Evolutionary conservation across 441 rosid species (phyloP).

Genomic region (Arabidopsis lyrata): DNA sequence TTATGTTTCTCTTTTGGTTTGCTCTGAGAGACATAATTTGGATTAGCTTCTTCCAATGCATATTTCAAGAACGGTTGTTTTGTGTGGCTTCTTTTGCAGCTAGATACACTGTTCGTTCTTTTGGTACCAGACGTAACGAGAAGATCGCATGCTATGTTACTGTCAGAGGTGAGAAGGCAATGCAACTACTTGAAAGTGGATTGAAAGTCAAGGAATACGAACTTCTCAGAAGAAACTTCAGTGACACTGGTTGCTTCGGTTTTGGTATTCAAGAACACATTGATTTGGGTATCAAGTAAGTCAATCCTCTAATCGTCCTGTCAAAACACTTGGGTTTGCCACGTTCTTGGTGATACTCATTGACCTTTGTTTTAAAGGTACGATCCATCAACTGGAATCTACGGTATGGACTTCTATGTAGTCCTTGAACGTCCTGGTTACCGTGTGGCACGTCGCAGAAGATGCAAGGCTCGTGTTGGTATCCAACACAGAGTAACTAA

Average conservation of each 20-base stretch:
- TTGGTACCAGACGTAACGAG: conserved; percentile 51
- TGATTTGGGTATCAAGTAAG: conserved; percentile 72
- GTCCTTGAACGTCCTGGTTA: conserved; percentile 82
- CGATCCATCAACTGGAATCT: conserved; percentile 60
- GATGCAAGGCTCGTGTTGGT: conserved; percentile 49
- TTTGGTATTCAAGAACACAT: conserved; percentile 82
- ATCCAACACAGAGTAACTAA: conserved; percentile 78
- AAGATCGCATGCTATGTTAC: conserved; percentile 81
- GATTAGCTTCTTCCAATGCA: no score
- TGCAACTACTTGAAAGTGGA: conserved; percentile 67
- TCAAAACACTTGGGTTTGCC: not conserved
- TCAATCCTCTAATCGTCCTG: not conserved
- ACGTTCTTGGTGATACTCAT: not conserved
- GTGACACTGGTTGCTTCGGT: conserved; percentile 80
- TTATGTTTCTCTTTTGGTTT: no score
- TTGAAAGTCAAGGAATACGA: conserved; percentile 84
- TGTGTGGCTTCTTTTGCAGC: conserved; percentile 31
- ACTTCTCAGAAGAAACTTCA: conserved; percentile 74
- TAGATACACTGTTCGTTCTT: conserved; percentile 2
- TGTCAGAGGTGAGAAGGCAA: conserved; percentile 63
- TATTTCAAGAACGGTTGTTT: no score
- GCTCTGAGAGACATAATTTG: no score
- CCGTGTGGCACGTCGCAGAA: conserved; percentile 54
- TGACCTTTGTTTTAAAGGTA: conserved; percentile 48
- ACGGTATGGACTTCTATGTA: conserved; percentile 79